A percentile compares a stretch with the other conserved stretches of the same genome.
Evolutionary conservation across 352 stramenopile species (phyloP).

Genomic region (Phytophthora cactorum): DNA sequence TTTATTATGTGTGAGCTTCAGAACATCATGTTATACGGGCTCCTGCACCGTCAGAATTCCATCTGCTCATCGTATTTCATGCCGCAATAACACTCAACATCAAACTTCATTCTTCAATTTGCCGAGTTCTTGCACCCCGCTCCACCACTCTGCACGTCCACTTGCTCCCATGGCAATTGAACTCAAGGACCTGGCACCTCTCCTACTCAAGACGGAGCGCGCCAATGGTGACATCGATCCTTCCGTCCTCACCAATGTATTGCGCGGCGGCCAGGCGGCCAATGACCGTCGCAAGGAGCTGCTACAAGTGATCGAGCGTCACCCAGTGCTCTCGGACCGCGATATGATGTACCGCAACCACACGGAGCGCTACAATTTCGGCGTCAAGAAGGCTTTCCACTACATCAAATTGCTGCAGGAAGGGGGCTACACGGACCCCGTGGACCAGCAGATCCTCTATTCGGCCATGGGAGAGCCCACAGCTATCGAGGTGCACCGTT

Average conservation of each 20-base stretch:
- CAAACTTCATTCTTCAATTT: constrained; percentile 25
- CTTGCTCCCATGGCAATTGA: constrained; percentile 31
- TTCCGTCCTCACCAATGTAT: constrained; percentile 37
- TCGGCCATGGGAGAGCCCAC: constrained; percentile 50
- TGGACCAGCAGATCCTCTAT: constrained; percentile 49
- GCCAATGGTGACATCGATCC: constrained; percentile 53
- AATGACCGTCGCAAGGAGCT: constrained; percentile 57
- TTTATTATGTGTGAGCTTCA: not conserved
- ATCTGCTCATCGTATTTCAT: constrained; percentile 10
- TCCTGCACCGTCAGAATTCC: constrained; percentile 7
- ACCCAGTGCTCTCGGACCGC: constrained; percentile 54
- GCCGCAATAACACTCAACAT: not conserved
- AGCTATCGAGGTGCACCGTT: constrained; percentile 54
- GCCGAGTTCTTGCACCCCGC: not conserved
- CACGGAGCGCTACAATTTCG: constrained; percentile 36
- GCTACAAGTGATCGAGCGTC: constrained; percentile 35
- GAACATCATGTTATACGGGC: not conserved
- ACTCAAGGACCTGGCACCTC: constrained; percentile 64
- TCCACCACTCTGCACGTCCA: not conserved
- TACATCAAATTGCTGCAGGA: constrained; percentile 49
- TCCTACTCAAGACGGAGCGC: constrained; percentile 68
- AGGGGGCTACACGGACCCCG: constrained; percentile 34
- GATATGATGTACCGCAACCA: constrained; percentile 59
- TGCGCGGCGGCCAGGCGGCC: constrained; percentile 33
- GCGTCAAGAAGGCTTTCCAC: constrained; percentile 43